Base-by-base conservation (phyloP, 1,284 basidiomycete genomes). In the Austropuccinia psidii region DNA sequence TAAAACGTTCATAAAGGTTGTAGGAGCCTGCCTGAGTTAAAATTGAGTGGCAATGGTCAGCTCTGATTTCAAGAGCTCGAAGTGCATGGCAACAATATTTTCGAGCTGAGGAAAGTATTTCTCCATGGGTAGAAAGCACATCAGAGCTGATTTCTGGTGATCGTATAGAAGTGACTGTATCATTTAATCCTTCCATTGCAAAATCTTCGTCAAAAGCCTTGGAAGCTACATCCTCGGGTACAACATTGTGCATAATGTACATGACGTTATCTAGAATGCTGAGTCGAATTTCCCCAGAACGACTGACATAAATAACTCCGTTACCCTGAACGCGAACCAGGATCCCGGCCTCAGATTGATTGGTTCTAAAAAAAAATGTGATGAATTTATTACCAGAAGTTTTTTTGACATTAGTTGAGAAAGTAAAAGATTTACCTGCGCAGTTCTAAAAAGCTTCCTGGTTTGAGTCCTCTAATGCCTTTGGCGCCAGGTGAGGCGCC, bases 11-110 rank as follows among this genome's bases (percentile, higher is more conserved):
- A 0, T 76, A 75, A 31, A 78, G 78, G 21, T 74, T 45, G 21
- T 80, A 76, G 76, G 79, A 80, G 1, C 80, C 68, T 7, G 76
- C 76, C 31, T 81, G 77, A 5, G 79, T 75, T 8, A 76, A 61
- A n/a, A 74, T 24, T 17, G 73, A 70, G 52, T 76, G 75, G 24
- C 75, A 64, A 31, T 77, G 61, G 57, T 72, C 49, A 2, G 60
- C 68, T 1, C 76, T 75, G 11, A 49, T 43, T 19, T 58, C 33
- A 17, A 75, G 58, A 45, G 75, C 47, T 21, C 45, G 19, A n/a
- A 75, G 68, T 77, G 79, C 52, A 79, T 80, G 41, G 57, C 73
- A 69, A 49, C 35, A 73, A 67, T 62, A 74, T 50, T 55, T 41
- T 52, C 72, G 50, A 37, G 62, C 62, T n/a, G 52, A 37, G 21